Percentiles rank a stretch among this genome's conserved stretches.
phyloP scores from a whole-genome alignment of 2,329 filamentous ascomycete species.

The Colletotrichum neosansevieriae region DNA sequence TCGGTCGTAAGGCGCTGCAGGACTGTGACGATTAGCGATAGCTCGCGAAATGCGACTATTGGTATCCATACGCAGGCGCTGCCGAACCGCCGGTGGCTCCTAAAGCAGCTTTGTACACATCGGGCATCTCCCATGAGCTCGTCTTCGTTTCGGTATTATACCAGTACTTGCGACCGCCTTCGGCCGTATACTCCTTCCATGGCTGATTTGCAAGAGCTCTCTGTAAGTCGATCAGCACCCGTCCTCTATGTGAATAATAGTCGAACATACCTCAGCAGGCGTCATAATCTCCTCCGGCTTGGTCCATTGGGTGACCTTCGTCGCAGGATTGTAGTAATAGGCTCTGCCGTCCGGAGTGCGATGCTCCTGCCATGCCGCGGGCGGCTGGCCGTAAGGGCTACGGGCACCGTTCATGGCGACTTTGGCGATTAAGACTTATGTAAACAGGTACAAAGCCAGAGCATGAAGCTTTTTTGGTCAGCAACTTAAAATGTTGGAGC shows the following conservation, averaged over 20 bases:
- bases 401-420: conserved; percentile 69
- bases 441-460: background rate
- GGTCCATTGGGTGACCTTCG: conserved; percentile 92
- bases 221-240: conserved; percentile 58
- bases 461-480: background rate
- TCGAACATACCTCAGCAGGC: conserved; percentile 74
- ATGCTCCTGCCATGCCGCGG: conserved; percentile 80
- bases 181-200: conserved; percentile 92
- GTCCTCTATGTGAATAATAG: too few relatives aligned
- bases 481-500: background rate
- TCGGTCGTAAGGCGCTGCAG: conserved; percentile 57
- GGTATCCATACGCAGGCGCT: conserved; percentile 55
- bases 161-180: conserved; percentile 93
- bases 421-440: background rate
- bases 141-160: conserved; percentile 92
- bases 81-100: conserved; percentile 65
- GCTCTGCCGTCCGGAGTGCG: conserved; percentile 83
- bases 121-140: conserved; percentile 96
- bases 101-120: conserved; percentile 80
- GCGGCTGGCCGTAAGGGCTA: conserved; percentile 60
- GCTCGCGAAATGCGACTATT: background rate
- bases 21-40: conserved; percentile 43
- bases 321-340: conserved; percentile 92
- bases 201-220: conserved; percentile 84
- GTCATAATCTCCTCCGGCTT: conserved; percentile 93